Evolutionary conservation across 2,329 filamentous ascomycete genomes (phyloP).

Genomic region (Colletotrichum sp.): DNA sequence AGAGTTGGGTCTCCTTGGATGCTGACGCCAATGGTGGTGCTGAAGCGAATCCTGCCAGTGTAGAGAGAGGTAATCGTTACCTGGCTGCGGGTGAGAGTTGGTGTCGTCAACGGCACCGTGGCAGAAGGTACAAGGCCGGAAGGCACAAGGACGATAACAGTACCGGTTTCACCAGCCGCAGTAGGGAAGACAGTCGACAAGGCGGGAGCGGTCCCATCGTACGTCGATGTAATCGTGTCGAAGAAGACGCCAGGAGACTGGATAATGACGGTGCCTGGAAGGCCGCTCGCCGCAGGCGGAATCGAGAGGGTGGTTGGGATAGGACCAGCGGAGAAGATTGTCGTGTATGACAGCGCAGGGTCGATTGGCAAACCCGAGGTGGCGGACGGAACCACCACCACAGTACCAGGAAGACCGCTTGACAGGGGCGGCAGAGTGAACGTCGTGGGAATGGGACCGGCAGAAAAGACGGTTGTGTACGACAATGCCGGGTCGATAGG

Average conservation of each 20-base stretch:
- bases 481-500: not conserved
- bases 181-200: not conserved
- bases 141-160: not conserved
- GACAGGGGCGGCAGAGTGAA: not conserved
- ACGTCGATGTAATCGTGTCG: not conserved
- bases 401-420: not conserved
- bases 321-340: not conserved
- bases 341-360: not conserved
- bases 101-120: not conserved
- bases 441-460: not conserved
- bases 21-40: not conserved
- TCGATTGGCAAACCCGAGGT: not conserved
- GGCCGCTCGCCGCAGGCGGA: not conserved
- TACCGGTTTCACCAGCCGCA: not conserved
- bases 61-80: not conserved
- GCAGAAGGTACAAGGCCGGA: not conserved
- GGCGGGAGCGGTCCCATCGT: not conserved
- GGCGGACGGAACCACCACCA: not conserved
- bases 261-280: not conserved
- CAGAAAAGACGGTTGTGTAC: not conserved
- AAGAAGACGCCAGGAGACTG: not conserved
- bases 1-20: not conserved
- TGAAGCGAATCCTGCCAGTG: not conserved
- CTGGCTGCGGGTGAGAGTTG: not conserved
- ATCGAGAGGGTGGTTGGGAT: not conserved